Base-by-base conservation (phyloP, 1,139 yeast genomes). In the Magnusiomyces paraingens region DNA sequence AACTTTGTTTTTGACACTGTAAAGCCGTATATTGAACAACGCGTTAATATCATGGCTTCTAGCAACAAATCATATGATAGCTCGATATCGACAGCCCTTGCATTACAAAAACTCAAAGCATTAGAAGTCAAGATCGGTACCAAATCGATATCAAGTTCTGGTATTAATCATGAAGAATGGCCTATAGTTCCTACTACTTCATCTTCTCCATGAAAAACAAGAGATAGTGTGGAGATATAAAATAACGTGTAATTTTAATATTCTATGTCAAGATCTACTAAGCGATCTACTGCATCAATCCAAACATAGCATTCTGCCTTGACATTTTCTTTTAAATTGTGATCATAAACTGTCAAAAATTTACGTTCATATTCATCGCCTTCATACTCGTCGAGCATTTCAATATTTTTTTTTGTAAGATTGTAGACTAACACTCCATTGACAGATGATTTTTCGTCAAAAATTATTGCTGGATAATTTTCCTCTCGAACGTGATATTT, bases 391-490 rank as follows among this genome's bases (percentile, higher is more conserved):
- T 68, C 71, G 14, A 68, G 59, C 44, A 51, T 59, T 14, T 40
- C 29, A 4, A 68, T 38, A 14, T 63, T 63, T 5, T 50, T 58
- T 1, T 51, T 56, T 3, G 63, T 57, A 2, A 68, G 52, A 39
- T 63, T 60, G 51, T 58, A 61, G 1, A 62, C 70, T 4, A 68
- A 60, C 15, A 61, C 58, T 1, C 71, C 71, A 2, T 47, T 26
- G 4, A 67, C 70, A 1, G 53, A 11, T 51, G 42, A 36, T 3
- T 41, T 48, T 1, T 50, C 32, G 11, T 51, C 52, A 3, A 56
- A 50, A 3, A 60, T 49, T 0, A 67, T 60, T 0, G 65, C 71
- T 1, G 71, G 71, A 47, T 68, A 68, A 44, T 64, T 66, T n/a
- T 61, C 62, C 17, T 59, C 59, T 39, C 57, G 55, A 18, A 66